Conservation (phyloP, 805 yeast genomes). For the Saturnispora kantuleensis region DNA sequence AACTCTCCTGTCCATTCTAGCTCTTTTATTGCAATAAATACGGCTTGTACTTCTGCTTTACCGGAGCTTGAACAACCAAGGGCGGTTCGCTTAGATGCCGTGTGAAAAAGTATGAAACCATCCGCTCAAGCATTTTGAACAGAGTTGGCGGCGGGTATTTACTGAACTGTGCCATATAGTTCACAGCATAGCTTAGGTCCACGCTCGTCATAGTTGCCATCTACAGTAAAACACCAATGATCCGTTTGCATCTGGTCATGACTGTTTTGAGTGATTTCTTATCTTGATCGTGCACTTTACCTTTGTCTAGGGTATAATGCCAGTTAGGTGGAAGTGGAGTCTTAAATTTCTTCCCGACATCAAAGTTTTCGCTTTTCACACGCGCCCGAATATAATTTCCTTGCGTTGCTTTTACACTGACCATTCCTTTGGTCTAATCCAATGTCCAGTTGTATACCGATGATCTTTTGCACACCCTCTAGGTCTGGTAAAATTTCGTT, state of each 20-base stretch:
- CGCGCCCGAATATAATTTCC: not conserved
- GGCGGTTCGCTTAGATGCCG: no score
- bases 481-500: not conserved
- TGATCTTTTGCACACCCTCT: not conserved
- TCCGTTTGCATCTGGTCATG: not conserved
- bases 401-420: not conserved
- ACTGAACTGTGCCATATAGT: not conserved
- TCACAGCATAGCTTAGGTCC: not conserved
- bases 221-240: not conserved
- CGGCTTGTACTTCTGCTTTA: no score
- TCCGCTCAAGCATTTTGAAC: not conserved
- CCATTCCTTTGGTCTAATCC: not conserved
- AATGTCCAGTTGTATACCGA: not conserved
- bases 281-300: no score
- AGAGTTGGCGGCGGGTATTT: not conserved
- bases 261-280: not conserved
- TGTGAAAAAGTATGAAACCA: not conserved
- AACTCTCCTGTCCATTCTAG: no score
- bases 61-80: no score
- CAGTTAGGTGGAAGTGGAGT: not conserved
- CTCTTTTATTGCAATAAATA: no score
- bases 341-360: not conserved
- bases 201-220: not conserved
- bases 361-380: not conserved
- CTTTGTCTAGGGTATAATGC: not conserved